Base-by-base conservation (phyloP, 2,329 filamentous ascomycete species). In the Hymenoscyphus fructigenus region DNA sequence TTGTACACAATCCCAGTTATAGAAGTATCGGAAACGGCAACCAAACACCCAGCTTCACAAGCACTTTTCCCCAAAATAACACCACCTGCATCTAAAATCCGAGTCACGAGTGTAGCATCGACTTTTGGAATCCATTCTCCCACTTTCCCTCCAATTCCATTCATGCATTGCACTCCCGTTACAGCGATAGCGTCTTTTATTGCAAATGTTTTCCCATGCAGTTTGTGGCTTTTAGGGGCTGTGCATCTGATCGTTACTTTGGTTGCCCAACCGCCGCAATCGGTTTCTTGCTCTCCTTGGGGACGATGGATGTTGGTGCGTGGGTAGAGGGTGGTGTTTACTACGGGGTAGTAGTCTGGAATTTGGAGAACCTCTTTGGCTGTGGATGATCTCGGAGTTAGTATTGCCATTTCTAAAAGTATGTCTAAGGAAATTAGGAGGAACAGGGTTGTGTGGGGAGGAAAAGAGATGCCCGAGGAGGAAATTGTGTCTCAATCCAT, bases 231-330 rank as follows among this genome's bases (percentile, higher is more conserved):
- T 20, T 66, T 70, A 3, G 69, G 66, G 5, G 60, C 64, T 34
- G 73, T 75, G 28, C 73, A 80, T 57, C 73, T 73, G 55, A 85
- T 83, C 3, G 78, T 73, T 57, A 83, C 83, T 50, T 77, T 80
- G 68, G 83, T 81, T 0, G 82, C 71, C 70, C 71, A 73, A 3
- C 70, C 69, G 9, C 69, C 68, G 28, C 63, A 59, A 58, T 73
- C 69, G 2, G 67, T 69, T 20, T 59, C 62, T 36, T 64, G 59
- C 5, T 60, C 53, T 9, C 64, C 65, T 6, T 50, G 6, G 26
- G 70, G 71, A 9, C 65, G 57, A 28, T 69, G 62, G 53, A 71
- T 67, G 29, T 70, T 50, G 3, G 68, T 69, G n/a, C 70, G 66
- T 17, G 71, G 69, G 53, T 72, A 72, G 38, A 71, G 62, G 12